A percentile compares a stretch with the other conserved stretches of the same genome.
phyloP scores from a whole-genome alignment of 2,329 filamentous ascomycete species.

The Coniella vitis region DNA sequence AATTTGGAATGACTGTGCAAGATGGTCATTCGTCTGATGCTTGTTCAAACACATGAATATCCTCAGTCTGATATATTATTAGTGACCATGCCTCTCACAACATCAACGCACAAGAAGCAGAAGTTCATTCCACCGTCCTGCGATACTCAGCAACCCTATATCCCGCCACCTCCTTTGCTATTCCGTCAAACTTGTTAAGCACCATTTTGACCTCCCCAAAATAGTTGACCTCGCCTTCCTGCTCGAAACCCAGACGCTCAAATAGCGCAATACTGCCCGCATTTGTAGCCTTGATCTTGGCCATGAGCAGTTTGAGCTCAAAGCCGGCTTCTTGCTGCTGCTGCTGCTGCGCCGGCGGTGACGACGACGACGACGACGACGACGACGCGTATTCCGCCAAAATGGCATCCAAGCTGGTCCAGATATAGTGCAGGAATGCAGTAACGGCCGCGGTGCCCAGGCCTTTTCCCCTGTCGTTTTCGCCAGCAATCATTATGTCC shows the following conservation, averaged over 20 bases:
- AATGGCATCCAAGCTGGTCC: constrained; percentile 44
- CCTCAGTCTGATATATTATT: too few relatives aligned
- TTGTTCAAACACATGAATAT: too few relatives aligned
- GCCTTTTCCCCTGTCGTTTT: constrained; percentile 51
- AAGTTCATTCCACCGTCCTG: constrained; percentile 9
- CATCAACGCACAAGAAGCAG: too few relatives aligned
- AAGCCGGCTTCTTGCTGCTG: background rate
- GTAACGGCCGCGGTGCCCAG: constrained; percentile 59
- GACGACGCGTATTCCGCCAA: constrained; percentile 50
- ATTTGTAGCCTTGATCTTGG: constrained; percentile 49
- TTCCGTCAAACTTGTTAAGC: constrained; percentile 25
- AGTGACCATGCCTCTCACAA: too few relatives aligned
- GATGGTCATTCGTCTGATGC: too few relatives aligned
- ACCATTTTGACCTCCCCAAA: constrained; percentile 53
- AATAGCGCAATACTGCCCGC: constrained; percentile 45
- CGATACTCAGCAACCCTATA: constrained; percentile 21
- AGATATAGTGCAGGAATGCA: constrained; percentile 64
- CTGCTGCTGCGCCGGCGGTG: too few relatives aligned
- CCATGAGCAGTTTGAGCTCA: constrained; percentile 26
- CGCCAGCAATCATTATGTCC: constrained; percentile 77
- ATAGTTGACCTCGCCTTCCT: constrained; percentile 48
- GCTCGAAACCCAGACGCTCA: constrained; percentile 42
- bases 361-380: too few relatives aligned
- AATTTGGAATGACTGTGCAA: too few relatives aligned
- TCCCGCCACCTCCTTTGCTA: constrained; percentile 13